Base-by-base conservation (phyloP, 1,284 basidiomycete genomes). In the Ceratobasidium sp. region DNA sequence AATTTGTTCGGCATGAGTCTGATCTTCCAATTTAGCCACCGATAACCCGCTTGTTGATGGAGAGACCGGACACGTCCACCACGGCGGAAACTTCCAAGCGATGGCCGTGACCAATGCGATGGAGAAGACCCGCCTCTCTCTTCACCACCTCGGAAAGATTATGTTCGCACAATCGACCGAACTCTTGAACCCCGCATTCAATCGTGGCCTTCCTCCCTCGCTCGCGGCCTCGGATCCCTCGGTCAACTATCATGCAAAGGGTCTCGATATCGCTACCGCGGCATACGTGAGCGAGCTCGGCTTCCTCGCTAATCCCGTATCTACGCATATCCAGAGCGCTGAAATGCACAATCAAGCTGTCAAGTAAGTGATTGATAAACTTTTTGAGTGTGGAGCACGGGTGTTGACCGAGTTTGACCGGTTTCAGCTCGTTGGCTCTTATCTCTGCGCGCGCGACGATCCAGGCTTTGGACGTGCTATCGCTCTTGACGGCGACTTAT, bases 331-430 rank as follows among this genome's bases (percentile, higher is more conserved):
- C 36, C 93, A 95, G 79, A 91, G 90, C 3, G 93, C 93, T 0
- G 93, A 95, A 83, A 93, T 94, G 91, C 92, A 94, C 79, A 96
- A 95, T 80, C 94, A 95, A 81, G 91, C 93, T 53, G 87, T 95
- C 80, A 78, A 78, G 76, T 77, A 57, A 76, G 76, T 64, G 14
- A 17, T 41, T 41, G 36, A 22, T 31, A 36, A 17, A 48, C 36
- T 29, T n/a, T 69, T 33, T 5, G n/a, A 36, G 19, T 2, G 6
- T 41, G 24, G 29, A 7, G 33, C 24, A 59, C 17, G 75, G 63
- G 11, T 59, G 22, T 50, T 78, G 62, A 44, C 45, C 65, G 41
- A 63, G 60, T 54, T 67, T 73, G 33, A 64, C 36, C 36, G 36
- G 36, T 57, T 75, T 62, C 76, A 94, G 92, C 81, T 94, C 93